Evolutionary conservation across 306 rosid species (phyloP).

Genomic region (Castanea sativa): DNA sequence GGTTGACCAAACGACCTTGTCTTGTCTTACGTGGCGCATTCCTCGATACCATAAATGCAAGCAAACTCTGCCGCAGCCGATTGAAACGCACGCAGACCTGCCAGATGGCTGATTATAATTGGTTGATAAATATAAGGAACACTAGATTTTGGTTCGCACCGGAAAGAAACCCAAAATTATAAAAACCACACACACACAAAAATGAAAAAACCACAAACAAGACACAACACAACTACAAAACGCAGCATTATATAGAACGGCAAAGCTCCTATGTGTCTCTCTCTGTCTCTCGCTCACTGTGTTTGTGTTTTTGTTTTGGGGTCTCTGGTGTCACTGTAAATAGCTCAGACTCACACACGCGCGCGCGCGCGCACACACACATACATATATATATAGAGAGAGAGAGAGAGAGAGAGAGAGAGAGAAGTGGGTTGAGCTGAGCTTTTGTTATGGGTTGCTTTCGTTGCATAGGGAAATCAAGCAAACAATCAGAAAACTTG

Average conservation of each 20-base stretch:
- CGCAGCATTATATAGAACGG: too few species aligned
- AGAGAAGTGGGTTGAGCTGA: background rate
- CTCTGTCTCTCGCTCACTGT: too few species aligned
- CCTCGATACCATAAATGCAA: background rate
- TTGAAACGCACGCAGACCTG: too few species aligned
- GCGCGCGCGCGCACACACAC: too few species aligned
- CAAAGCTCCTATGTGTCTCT: too few species aligned
- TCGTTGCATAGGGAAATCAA: conserved; percentile 44
- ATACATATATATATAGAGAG: too few species aligned
- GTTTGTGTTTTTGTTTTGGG: too few species aligned
- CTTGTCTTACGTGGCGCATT: background rate
- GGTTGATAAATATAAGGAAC: background rate
- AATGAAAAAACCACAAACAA: background rate
- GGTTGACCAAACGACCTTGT: conserved; percentile 8
- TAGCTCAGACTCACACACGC: too few species aligned
- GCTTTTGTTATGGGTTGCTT: conserved; percentile 73
- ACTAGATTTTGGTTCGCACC: conserved; percentile 18
- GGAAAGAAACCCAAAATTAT: conserved; percentile 22
- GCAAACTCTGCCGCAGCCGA: too few species aligned
- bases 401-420: conserved; percentile 18
- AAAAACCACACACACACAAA: conserved; percentile 8
- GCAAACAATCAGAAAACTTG: conserved; percentile 28
- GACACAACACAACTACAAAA: too few species aligned
- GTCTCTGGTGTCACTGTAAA: too few species aligned
- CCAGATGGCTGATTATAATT: conserved; percentile 18